Evolutionary conservation across 106 monocot species (phyloP).

Genomic region (Dioscorea alata): DNA sequence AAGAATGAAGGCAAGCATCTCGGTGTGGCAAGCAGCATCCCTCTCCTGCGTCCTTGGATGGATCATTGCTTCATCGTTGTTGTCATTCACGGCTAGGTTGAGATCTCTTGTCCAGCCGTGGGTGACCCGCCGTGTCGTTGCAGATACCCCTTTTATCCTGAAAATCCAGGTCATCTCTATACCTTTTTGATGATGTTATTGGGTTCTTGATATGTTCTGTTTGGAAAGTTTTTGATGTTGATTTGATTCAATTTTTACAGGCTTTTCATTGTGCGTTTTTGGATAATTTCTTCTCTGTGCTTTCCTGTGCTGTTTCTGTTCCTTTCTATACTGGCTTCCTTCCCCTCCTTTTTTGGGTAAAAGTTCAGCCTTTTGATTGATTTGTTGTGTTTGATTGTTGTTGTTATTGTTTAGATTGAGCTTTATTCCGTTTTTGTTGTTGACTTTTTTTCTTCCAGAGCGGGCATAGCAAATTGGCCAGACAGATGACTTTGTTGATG

Average conservation of each 20-base stretch:
- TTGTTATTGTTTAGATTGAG: slow-evolving; percentile 3
- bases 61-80: slow-evolving; percentile 42
- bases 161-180: slow-evolving; percentile 47
- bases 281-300: slow-evolving; percentile 69
- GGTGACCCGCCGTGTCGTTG: slow-evolving; percentile 57
- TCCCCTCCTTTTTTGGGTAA: slow-evolving; percentile 91
- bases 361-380: background rate
- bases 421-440: background rate
- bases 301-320: slow-evolving; percentile 87
- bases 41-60: slow-evolving; percentile 45
- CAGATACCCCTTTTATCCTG: slow-evolving; percentile 45
- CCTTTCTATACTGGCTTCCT: slow-evolving; percentile 95
- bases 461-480: slow-evolving; percentile 75
- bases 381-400: slow-evolving; percentile 5
- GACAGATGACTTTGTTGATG: slow-evolving; percentile 76
- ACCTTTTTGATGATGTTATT: background rate
- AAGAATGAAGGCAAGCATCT: slow-evolving; percentile 22
- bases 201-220: background rate
- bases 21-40: slow-evolving; percentile 51
- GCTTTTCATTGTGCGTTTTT: slow-evolving; percentile 34
- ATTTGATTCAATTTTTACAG: slow-evolving; percentile 24
- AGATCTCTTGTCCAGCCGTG: slow-evolving; percentile 67
- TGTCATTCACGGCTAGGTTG: slow-evolving; percentile 41
- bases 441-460: slow-evolving; percentile 31
- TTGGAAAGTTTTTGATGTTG: background rate